phyloP scores from a whole-genome alignment of 805 yeast genomes.

The Nakazawaea populi region DNA sequence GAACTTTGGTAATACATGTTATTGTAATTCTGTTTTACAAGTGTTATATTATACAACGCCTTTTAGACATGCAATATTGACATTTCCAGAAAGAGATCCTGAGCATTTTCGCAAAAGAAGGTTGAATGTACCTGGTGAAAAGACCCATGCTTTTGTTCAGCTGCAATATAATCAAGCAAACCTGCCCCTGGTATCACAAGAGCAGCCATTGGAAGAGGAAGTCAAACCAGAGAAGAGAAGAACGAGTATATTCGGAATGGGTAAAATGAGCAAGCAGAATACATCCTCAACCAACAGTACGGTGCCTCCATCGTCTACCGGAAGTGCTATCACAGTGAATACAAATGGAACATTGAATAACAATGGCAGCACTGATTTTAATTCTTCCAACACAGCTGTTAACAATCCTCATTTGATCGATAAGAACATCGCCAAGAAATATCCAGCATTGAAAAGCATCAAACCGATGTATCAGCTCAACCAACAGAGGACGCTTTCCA shows the following conservation, averaged over 20 bases:
- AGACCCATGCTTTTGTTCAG: constrained; percentile 31
- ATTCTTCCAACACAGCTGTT: constrained; percentile 11
- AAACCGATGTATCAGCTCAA: constrained; percentile 31
- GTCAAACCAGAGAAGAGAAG: constrained; percentile 1
- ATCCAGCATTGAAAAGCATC: constrained; percentile 28
- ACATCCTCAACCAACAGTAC: background rate
- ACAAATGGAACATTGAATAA: constrained; percentile 3
- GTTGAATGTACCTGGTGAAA: constrained; percentile 31
- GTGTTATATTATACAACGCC: constrained; percentile 71
- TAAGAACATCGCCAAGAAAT: constrained; percentile 14
- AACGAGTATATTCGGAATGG: constrained; percentile 11
- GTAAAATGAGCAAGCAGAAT: constrained; percentile 3
- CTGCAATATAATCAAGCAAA: constrained; percentile 7
- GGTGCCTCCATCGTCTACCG: constrained; percentile 1
- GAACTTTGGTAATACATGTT: constrained; percentile 88
- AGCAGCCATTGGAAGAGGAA: background rate
- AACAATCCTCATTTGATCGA: constrained; percentile 9
- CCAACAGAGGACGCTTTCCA: constrained; percentile 36
- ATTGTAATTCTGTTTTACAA: constrained; percentile 89
- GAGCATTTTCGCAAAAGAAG: constrained; percentile 30
- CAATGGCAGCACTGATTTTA: constrained; percentile 5
- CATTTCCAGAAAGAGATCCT: constrained; percentile 36
- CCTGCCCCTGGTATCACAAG: background rate
- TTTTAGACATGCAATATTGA: constrained; percentile 54
- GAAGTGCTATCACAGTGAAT: constrained; percentile 2